Base-by-base conservation (phyloP, 1,284 basidiomycete genomes). In the Sutorius eximius region DNA sequence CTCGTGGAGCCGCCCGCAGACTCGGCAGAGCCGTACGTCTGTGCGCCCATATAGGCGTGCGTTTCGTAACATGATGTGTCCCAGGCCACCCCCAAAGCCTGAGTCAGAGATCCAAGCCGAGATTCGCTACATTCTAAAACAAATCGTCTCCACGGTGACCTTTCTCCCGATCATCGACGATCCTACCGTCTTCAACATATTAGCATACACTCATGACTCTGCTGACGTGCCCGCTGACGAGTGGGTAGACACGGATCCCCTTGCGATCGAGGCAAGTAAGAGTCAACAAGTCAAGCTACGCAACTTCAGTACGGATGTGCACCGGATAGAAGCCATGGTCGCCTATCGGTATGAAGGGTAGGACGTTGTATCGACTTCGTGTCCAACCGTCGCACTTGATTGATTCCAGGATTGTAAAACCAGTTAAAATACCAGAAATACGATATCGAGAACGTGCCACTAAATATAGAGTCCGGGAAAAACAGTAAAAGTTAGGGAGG, bases 61-160 rank as follows among this genome's bases (percentile, higher is more conserved):
- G 27, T 16, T 22, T 45, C 55, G 57, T 36, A 46, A 45, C 34
- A 52, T 24, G 22, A 45, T 11, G 56, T 30, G 29, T 20, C 20
- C 0, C 65, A 84, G 82, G 34, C 71, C 72, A 52, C 73, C 79
- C 41, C 67, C 82, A 7, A 91, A 91, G 64, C 83, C 87, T 3
- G 95, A 98, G 67, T 82, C 93, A 33, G 93, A 98, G 69, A 96
- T 99, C 33, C 93, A 97, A 73, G 91, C 90, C 30, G 96, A 99
- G 80, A 99, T 99, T 62, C 87, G 96, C 24, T 93, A 93, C 49
- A 98, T 99, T 68, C 85, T 99, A 71, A 97, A 98, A 76, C 97
- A 99, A 74, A 99, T 99, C 68, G 95, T 97, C 41, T 93, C 93
- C 45, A 92, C 88, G 64, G 93, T 95, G 60, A 98, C 96, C 15